These are phyloP conservation scores for Sanghuangporus weigelae DNA, from an alignment of 1,284 basidiomycete genomes.

Conservation along the genomic window DNA sequence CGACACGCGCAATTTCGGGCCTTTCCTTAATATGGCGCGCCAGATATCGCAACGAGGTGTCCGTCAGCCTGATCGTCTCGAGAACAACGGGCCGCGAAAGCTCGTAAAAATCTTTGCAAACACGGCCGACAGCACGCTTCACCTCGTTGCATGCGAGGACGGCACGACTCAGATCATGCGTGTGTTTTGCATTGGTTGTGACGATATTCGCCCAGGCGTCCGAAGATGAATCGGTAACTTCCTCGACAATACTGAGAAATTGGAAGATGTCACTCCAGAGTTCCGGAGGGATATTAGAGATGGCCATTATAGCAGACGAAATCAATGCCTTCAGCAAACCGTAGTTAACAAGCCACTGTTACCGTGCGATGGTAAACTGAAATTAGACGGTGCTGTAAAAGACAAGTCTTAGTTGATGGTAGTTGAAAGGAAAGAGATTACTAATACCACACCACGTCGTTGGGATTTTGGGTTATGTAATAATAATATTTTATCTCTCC, in stretches of 20 bases:
- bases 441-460: no score
- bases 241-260: background rate
- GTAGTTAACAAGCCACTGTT: no score
- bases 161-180: background rate
- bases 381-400: no score
- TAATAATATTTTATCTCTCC: background rate
- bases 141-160: background rate
- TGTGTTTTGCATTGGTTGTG: background rate
- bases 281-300: background rate
- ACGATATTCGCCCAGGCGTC: background rate
- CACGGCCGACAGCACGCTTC: constrained; percentile 6
- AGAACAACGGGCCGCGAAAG: constrained; percentile 1
- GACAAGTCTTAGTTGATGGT: no score
- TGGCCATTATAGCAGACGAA: background rate
- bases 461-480: no score
- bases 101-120: constrained; percentile 1
- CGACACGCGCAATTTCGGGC: background rate
- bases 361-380: no score
- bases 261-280: constrained; percentile 4
- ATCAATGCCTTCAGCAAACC: no score
- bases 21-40: background rate
- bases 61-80: background rate
- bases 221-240: background rate
- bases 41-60: background rate
- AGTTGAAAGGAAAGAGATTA: no score